A percentile compares a stretch with the other conserved stretches of the same genome.
These are phyloP conservation scores for Sergeia podlipaevii DNA, from an alignment of 208 protist species.

Conservation along the genomic window DNA sequence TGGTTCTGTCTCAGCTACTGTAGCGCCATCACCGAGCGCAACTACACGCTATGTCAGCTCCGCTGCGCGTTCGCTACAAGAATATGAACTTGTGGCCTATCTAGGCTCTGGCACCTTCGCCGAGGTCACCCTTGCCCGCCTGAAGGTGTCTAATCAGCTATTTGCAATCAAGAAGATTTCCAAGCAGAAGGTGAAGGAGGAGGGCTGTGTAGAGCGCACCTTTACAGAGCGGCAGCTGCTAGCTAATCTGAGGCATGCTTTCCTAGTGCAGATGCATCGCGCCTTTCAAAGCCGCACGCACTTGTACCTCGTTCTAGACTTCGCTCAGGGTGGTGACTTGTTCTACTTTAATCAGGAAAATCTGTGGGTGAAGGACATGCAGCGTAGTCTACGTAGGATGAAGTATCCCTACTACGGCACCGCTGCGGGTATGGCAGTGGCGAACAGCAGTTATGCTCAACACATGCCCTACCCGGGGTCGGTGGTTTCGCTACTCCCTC, in stretches of 20 bases:
- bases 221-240: conserved; percentile 87
- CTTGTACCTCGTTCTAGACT: conserved; percentile 83
- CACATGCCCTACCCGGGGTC: neutral
- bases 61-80: conserved; percentile 73
- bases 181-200: conserved; percentile 78
- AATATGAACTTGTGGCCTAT: conserved; percentile 85
- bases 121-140: conserved; percentile 82
- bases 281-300: conserved; percentile 82
- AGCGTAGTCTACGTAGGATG: conserved; percentile 34
- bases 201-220: conserved; percentile 71
- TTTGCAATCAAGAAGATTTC: conserved; percentile 88
- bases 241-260: conserved; percentile 69
- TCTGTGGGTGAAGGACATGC: conserved; percentile 63
- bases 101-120: conserved; percentile 82
- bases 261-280: conserved; percentile 72
- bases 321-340: conserved; percentile 83
- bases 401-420: conserved; percentile 46
- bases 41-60: conserved; percentile 27
- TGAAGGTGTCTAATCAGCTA: conserved; percentile 52
- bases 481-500: neutral
- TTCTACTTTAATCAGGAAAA: conserved; percentile 65
- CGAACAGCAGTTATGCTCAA: neutral
- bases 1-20: too few species aligned
- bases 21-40: neutral
- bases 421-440: neutral